These are phyloP conservation scores for Candida multigemmis DNA, from an alignment of 805 yeast species.

Conservation along the genomic window DNA sequence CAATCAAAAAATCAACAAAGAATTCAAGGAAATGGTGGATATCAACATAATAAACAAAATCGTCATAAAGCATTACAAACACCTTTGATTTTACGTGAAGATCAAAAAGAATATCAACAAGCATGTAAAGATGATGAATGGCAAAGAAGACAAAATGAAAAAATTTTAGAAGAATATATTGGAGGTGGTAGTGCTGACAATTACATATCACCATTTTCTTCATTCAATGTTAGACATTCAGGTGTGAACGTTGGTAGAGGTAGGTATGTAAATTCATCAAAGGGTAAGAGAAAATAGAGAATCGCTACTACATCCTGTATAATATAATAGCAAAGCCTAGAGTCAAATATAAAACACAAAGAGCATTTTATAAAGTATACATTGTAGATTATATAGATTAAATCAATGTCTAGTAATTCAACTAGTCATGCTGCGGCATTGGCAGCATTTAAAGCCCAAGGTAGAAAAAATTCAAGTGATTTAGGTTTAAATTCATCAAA, in stretches of 20 bases:
- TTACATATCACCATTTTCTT: slow-evolving; percentile 73
- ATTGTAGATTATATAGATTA: background rate
- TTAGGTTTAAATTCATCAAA: slow-evolving; percentile 1
- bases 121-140: slow-evolving; percentile 84
- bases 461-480: slow-evolving; percentile 2
- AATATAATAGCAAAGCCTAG: too few relatives aligned
- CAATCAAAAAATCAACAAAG: slow-evolving; percentile 66
- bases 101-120: slow-evolving; percentile 86
- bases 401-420: slow-evolving; percentile 7
- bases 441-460: slow-evolving; percentile 28
- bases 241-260: slow-evolving; percentile 84
- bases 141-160: slow-evolving; percentile 81
- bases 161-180: slow-evolving; percentile 76
- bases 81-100: slow-evolving; percentile 67
- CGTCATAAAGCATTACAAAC: slow-evolving; percentile 41
- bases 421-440: slow-evolving; percentile 35
- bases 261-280: slow-evolving; percentile 65
- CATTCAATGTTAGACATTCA: slow-evolving; percentile 36
- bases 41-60: slow-evolving; percentile 59
- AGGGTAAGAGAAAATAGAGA: slow-evolving; percentile 14
- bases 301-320: too few relatives aligned
- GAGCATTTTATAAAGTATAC: background rate
- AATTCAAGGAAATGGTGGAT: slow-evolving; percentile 70
- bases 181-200: slow-evolving; percentile 93
- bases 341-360: background rate